Percentiles rank a stretch among this genome's conserved stretches.
Conservation (phyloP, 148 eudicot genomes). For the Camellia japonica region DNA sequence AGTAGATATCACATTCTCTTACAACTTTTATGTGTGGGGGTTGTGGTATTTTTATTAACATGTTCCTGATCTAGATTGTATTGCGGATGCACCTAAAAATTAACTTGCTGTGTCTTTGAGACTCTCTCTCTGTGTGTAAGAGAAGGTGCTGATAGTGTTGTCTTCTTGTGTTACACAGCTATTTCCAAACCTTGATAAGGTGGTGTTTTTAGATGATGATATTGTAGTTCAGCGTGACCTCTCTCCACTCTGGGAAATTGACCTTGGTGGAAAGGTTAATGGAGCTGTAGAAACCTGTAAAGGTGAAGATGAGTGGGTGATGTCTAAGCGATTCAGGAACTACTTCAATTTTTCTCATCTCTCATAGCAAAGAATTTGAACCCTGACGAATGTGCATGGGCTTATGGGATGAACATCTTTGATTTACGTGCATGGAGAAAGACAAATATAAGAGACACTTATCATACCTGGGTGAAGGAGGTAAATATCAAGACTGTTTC, state of each 20-base stretch:
- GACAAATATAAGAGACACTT: constrained; percentile 79
- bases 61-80: background rate
- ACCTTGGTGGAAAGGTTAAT: constrained; percentile 89
- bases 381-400: constrained; percentile 98
- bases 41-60: background rate
- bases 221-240: constrained; percentile 91
- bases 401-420: constrained; percentile 97
- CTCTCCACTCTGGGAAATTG: constrained; percentile 89
- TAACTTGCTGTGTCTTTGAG: background rate
- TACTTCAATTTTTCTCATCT: constrained; percentile 97
- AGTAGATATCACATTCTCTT: background rate
- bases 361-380: constrained; percentile 70
- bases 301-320: constrained; percentile 95
- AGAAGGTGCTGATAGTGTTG: constrained; percentile 11
- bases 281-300: constrained; percentile 99
- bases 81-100: background rate
- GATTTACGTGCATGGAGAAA: constrained; percentile 90
- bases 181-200: constrained; percentile 88
- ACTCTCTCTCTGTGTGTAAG: background rate
- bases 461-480: constrained; percentile 96
- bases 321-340: constrained; percentile 87
- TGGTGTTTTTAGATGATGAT: constrained; percentile 95
- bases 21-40: background rate
- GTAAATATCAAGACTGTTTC: constrained; percentile 32
- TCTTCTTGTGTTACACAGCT: constrained; percentile 51